Base-by-base conservation (phyloP, 2,329 filamentous ascomycete species). In the Alternaria conjuncta region DNA sequence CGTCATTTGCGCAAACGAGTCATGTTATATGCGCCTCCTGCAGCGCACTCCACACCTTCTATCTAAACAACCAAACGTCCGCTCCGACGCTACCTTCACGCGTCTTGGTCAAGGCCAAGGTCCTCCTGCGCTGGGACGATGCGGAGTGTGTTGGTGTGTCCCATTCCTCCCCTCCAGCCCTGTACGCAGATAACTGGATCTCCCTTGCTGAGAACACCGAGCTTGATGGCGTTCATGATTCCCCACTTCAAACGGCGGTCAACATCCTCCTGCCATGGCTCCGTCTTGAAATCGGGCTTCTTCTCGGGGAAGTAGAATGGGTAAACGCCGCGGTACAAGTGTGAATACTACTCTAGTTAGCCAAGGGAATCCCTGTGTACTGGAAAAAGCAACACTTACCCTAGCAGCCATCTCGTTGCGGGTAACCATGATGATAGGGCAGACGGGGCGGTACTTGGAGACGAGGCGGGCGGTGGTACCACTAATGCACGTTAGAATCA, bases 361-460 rank as follows among this genome's bases (percentile, higher is more conserved):
- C 65, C 46, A 36, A 11, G 32, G 43, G 26, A 15, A 57, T 32
- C 30, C 5, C 44, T 54, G 43, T 55, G 45, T 21, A 47, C 30
- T 20, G 43, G 41, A n/a, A 43, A 20, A 47, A n/a, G 43, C 23
- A 44, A 62, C 47, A 73, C 84, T 81, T 82, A 87, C 85, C 72
- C 96, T 88, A 64, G 94, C 92, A 56, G 96, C 93, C 70, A 88
- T 89, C 53, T 89, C 84, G 81, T 92, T 97, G 76, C 96, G 91
- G 70, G 95, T 97, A 69, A 99, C 92, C 95, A 98, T 98, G 87
- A 99, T 95, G 85, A 99, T 97, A 75, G 96, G 96, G 89, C 95
- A 98, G 69, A 98, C 94, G 55, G 96, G 96, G 78, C 96, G 92
- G 86, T 97, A 99, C 87, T 99, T 99, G 86, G 95, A 97, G 72